phyloP scores from a whole-genome alignment of 805 yeast genomes.

The Yarrowia phangngaensis region DNA sequence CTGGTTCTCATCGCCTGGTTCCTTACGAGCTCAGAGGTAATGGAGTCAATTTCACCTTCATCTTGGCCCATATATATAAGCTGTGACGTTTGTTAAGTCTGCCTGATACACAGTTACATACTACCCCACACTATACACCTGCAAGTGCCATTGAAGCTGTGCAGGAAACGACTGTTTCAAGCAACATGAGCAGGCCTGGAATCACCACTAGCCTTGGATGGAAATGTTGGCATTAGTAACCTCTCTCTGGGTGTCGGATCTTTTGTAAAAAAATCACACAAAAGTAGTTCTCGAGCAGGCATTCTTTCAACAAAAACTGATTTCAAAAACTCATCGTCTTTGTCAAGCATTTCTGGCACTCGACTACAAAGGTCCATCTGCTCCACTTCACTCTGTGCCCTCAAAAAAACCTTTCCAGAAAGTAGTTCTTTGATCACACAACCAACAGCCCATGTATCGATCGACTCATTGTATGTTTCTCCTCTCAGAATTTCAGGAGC shows the following conservation, averaged over 20 bases:
- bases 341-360: neutral
- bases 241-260: constrained; percentile 13
- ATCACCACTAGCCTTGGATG: constrained; percentile 7
- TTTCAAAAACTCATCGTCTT: neutral
- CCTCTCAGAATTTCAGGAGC: constrained; percentile 10
- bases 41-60: too few relatives aligned
- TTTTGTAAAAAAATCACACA: neutral
- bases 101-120: too few relatives aligned
- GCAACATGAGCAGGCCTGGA: neutral
- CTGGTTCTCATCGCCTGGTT: too few relatives aligned
- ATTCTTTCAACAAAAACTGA: constrained; percentile 1
- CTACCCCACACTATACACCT: too few relatives aligned
- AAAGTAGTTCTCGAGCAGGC: neutral
- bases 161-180: too few relatives aligned
- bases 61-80: too few relatives aligned
- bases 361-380: constrained; percentile 6
- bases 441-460: constrained; percentile 12
- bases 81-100: too few relatives aligned
- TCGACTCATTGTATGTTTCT: neutral
- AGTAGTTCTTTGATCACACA: constrained; percentile 2
- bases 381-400: neutral
- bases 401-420: neutral
- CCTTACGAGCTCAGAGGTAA: too few relatives aligned
- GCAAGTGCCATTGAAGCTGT: too few relatives aligned
- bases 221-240: constrained; percentile 15